phyloP scores from a whole-genome alignment of 2,329 filamentous ascomycete species.

The Aureobasidium sp. region DNA sequence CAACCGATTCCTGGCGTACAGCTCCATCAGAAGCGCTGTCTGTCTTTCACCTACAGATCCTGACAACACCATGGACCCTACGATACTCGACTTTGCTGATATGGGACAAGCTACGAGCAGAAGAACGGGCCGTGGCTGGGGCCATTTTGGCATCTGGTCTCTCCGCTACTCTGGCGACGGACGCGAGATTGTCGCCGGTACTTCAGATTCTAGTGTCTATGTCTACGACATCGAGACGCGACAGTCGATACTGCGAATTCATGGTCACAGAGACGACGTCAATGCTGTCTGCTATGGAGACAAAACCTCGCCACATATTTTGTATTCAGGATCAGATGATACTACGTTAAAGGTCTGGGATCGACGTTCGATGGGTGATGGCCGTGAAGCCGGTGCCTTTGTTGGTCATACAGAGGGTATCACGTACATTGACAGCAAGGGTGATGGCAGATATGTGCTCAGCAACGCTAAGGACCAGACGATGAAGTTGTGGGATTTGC shows the following conservation, averaged over 20 bases:
- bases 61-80: constrained; percentile 70
- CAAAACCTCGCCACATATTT: constrained; percentile 77
- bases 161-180: constrained; percentile 90
- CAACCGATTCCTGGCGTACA: constrained; percentile 87
- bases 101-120: constrained; percentile 31
- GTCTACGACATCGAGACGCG: constrained; percentile 88
- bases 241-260: constrained; percentile 64
- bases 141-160: constrained; percentile 62
- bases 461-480: constrained; percentile 94
- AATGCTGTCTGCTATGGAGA: constrained; percentile 97
- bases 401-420: constrained; percentile 59
- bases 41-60: constrained; percentile 85
- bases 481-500: constrained; percentile 93
- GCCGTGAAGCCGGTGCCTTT: constrained; percentile 58
- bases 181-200: constrained; percentile 82
- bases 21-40: constrained; percentile 76
- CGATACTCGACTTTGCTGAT: constrained; percentile 65
- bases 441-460: constrained; percentile 80
- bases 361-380: constrained; percentile 59
- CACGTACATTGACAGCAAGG: constrained; percentile 71
- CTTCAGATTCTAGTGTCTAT: constrained; percentile 68
- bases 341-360: constrained; percentile 96
- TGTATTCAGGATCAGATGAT: constrained; percentile 95
- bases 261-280: constrained; percentile 79
- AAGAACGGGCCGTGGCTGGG: constrained; percentile 23